Evolutionary conservation across 345 rosid species (phyloP), one percentile per base, ranked within the genome.

Genomic region (Linum trigynum): DNA sequence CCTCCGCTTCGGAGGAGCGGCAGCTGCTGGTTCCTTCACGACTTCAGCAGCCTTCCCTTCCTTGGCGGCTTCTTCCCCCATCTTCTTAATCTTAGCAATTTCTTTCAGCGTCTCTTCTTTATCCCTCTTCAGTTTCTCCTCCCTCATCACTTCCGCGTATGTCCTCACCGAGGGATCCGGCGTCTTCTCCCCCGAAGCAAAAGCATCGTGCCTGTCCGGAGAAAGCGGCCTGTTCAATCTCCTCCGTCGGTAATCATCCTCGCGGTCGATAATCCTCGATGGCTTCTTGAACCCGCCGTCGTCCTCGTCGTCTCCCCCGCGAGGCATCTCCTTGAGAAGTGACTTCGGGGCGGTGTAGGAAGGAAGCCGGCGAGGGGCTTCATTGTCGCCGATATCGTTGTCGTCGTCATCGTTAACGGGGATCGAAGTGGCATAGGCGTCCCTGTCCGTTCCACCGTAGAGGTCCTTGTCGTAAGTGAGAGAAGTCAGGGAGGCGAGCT

Each of bases 341-440:
- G 95, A 79, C 76, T 84, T 95, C 10, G 99, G 97, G 63, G 96
- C 97, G 8, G 99, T 91, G 64, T 83, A 95, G 4, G 99, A 91
- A 3, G 97, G 84, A 0, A 91, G 88, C 59, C 80, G 84, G 39
- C 86, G 82, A 10, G 89, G 92, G 48, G 91, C 87, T 74, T 85
- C 90, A 7, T 85, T 78, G 37, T 87, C 86, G 64, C 72, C 81
- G 55, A 79, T 48, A 40, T 94, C 96, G 62, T 79, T 42, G 56
- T 95, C 96, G 0, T 95, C 99, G 0, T 95, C 99, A 56, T 95
- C 95, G 73, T 82, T 89, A 8, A 86, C 87, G 3, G 96, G 90
- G 64, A 95, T 91, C 15, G 92, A 91, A 8, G 84, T 74, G 38
- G 79, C 80, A 40, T 88, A 91, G 2, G 80, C 77, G 23, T 76